These are phyloP conservation scores for Candida montana DNA, from an alignment of 805 yeast genomes.

Conservation along the genomic window DNA sequence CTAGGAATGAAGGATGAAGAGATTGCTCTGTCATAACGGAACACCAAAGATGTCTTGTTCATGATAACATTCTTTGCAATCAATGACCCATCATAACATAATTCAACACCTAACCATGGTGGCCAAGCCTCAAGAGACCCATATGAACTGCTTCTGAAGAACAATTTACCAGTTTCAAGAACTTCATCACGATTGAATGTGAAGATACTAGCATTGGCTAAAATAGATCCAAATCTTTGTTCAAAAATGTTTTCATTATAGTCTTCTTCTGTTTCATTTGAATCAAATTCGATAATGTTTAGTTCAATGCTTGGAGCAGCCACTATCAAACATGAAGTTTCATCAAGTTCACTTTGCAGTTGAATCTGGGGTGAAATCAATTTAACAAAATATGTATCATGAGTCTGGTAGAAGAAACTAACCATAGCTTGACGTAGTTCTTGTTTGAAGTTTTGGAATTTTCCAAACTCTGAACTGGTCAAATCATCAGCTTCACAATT, in stretches of 20 bases:
- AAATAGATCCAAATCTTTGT: slow-evolving; percentile 61
- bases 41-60: slow-evolving; percentile 55
- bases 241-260: slow-evolving; percentile 47
- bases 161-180: slow-evolving; percentile 33
- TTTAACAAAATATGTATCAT: slow-evolving; percentile 58
- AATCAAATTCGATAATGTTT: slow-evolving; percentile 60
- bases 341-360: slow-evolving; percentile 44
- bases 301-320: slow-evolving; percentile 68
- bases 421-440: slow-evolving; percentile 40
- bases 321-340: slow-evolving; percentile 59
- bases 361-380: slow-evolving; percentile 83
- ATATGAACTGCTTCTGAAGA: slow-evolving; percentile 47
- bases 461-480: slow-evolving; percentile 20
- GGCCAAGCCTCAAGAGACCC: slow-evolving; percentile 75
- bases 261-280: slow-evolving; percentile 36
- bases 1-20: slow-evolving; percentile 34
- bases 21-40: slow-evolving; percentile 53
- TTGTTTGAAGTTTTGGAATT: slow-evolving; percentile 43
- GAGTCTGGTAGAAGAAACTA: slow-evolving; percentile 31
- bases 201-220: slow-evolving; percentile 68
- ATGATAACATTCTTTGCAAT: slow-evolving; percentile 49
- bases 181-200: slow-evolving; percentile 52
- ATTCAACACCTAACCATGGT: slow-evolving; percentile 79
- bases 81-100: slow-evolving; percentile 49
- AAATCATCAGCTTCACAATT: slow-evolving; percentile 7